Evolutionary conservation across 805 yeast genomes (phyloP), one percentile per base, ranked within the genome.

Genomic region (Zygosaccharomyces bisporus): DNA sequence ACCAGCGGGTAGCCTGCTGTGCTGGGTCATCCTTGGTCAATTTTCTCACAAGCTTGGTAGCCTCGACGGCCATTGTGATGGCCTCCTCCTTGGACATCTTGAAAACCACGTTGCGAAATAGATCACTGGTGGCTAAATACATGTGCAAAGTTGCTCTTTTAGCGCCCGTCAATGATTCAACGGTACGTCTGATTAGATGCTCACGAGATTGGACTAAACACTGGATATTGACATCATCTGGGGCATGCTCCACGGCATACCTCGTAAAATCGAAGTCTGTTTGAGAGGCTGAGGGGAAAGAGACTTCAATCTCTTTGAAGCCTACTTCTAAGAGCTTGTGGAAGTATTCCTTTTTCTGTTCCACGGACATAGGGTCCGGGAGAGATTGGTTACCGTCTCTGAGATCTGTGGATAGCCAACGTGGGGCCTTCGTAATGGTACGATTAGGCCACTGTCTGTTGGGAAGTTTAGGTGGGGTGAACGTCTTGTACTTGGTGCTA

Each of bases 331-430:
- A 55, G 53, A 83, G 70, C 64, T 83, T 83, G 56, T 81, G 81
- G 72, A 83, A 83, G 61, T 83, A 83, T 57, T 78, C 81, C 58
- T 82, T 81, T 67, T 83, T 83, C 64, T 83, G 86, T 41, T 73
- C 80, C 12, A 83, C 77, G 7, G 83, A 73, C 91, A 83, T 83
- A 21, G 91, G 91, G 67, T 83, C 91, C 20, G 91, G 91, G 46
- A 83, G 71, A 14, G 89, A 79, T 63, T 83, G 91, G 67, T 83
- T 83, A 51, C 91, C 91, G 59, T 83, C 91, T 70, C 91, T 76
- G 51, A 83, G 71, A 64, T 83, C 91, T 1, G 91, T 83, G 6
- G 87, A 78, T 43, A 83, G 71, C 91, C 91, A 83, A 60, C 89
- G 73, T 50, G 91, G 91, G 4, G 89, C 83, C 61, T 80, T 80